Evolutionary conservation across 805 yeast genomes (phyloP).

Genomic region (Yarrowia yakushimensis): DNA sequence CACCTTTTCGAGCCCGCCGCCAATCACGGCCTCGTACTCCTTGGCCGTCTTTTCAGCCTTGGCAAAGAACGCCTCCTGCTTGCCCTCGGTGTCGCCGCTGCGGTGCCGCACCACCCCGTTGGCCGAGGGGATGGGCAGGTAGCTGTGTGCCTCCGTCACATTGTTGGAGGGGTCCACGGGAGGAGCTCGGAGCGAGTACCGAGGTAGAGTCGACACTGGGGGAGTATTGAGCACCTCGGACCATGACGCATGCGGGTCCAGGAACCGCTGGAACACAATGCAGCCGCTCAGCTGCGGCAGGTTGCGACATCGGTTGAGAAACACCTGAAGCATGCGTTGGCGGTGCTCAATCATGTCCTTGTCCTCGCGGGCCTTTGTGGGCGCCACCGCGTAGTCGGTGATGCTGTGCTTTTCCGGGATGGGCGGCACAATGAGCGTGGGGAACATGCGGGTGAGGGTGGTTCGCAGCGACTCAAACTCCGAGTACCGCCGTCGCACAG

Average conservation of each 20-base stretch:
- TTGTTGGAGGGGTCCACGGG: slow-evolving; percentile 54
- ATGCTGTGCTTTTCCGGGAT: slow-evolving; percentile 83
- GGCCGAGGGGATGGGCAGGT: slow-evolving; percentile 59
- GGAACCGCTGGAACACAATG: slow-evolving; percentile 66
- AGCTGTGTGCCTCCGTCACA: slow-evolving; percentile 56
- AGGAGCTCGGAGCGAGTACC: slow-evolving; percentile 53
- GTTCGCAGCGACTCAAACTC: slow-evolving; percentile 85
- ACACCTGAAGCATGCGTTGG: slow-evolving; percentile 68
- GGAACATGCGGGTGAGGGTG: slow-evolving; percentile 66
- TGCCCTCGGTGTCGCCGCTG: slow-evolving; percentile 34
- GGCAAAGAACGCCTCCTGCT: slow-evolving; percentile 43
- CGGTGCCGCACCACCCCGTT: slow-evolving; percentile 37
- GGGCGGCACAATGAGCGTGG: slow-evolving; percentile 84
- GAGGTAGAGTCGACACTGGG: slow-evolving; percentile 52
- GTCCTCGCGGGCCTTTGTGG: slow-evolving; percentile 47
- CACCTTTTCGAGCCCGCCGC: slow-evolving; percentile 51
- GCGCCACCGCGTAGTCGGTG: slow-evolving; percentile 45
- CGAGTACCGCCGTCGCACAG: slow-evolving; percentile 80
- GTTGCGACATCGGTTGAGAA: slow-evolving; percentile 68
- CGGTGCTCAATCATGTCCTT: slow-evolving; percentile 55
- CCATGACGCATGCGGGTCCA: slow-evolving; percentile 86
- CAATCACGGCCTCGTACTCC: slow-evolving; percentile 47
- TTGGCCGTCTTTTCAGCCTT: slow-evolving; percentile 45
- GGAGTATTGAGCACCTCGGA: slow-evolving; percentile 62
- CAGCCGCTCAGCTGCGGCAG: slow-evolving; percentile 55